Base-by-base conservation (phyloP, 306 rosid species). In the Begonia peltatifolia region DNA sequence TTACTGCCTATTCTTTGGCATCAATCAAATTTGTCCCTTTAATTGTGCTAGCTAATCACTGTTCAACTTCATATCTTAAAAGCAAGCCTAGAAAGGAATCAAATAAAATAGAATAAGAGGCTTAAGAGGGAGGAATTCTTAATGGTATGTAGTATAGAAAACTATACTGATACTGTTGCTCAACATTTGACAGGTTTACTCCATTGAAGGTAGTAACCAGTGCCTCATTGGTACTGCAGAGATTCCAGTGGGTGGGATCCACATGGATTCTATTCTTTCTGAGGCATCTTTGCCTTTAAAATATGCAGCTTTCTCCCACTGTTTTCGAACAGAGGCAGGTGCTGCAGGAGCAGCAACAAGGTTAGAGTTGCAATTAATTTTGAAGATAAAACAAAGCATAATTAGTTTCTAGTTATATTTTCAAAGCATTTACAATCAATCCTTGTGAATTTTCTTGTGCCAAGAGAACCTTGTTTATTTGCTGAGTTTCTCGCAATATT, bases 211-310 rank as follows among this genome's bases (percentile, higher is more conserved):
- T 50, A 79, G 86, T 75, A 92, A 86, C 59, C 99, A 86, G 63
- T 90, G 99, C 74, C 99, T 90, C 67, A 86, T 90, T 2, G 99
- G 99, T 63, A 90, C 95, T 46, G 94, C 99, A 64, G 99, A 90
- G 87, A 90, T 90, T 75, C 95, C 95, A 17, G 94, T 86, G 14
- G 95, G 94, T 25, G 99, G 95, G 44, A 87, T 90, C 73, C 99
- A 90, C 59, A 90, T 90, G 99, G 93, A 90, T 68, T 90, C 99
- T 53, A 83, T 90, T 46, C 76, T 90, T 66, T 22, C 92, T 38
- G 88, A 71, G 59, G 79, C 99, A 2, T 66, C 65, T 43, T 64
- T 90, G 42, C 99, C 99, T 15, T 57, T 90, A 69, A 90, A 90
- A 75, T 90, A 90, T 66, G 94, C 53, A 12, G 95, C 95, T 64